These are phyloP conservation scores for Exophiala bonariae DNA, from an alignment of 2,329 filamentous ascomycete genomes.

Conservation along the genomic window DNA sequence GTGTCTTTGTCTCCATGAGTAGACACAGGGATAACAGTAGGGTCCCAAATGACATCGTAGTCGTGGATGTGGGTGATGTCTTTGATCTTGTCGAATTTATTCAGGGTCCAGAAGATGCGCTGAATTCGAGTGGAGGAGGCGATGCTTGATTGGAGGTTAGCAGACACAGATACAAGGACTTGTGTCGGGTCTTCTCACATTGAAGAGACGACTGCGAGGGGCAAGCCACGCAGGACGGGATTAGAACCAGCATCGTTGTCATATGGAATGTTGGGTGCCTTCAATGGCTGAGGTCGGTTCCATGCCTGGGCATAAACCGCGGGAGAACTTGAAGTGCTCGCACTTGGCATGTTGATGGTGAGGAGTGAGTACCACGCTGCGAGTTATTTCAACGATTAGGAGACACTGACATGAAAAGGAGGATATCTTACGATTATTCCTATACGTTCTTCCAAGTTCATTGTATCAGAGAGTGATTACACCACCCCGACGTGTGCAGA, in stretches of 20 bases:
- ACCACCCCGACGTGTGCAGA: no score
- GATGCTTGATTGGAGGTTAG: slow-evolving; percentile 43
- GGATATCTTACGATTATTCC: no score
- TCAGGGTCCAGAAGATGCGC: slow-evolving; percentile 68
- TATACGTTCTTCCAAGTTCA: no score
- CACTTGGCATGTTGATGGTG: slow-evolving; percentile 7
- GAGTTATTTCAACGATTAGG: no score
- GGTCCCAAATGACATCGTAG: slow-evolving; percentile 56
- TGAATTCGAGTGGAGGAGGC: slow-evolving; percentile 62
- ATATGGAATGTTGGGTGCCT: slow-evolving; percentile 46
- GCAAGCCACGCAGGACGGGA: slow-evolving; percentile 66
- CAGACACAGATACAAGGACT: background rate
- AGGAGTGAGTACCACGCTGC: no score
- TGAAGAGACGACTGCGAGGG: slow-evolving; percentile 62
- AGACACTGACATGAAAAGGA: no score
- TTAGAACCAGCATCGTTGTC: slow-evolving; percentile 59
- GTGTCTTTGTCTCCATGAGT: slow-evolving; percentile 14
- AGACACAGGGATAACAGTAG: slow-evolving; percentile 54
- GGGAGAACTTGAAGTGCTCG: background rate
- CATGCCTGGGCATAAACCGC: slow-evolving; percentile 31
- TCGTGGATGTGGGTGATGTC: slow-evolving; percentile 55
- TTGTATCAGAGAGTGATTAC: no score
- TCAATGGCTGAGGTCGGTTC: slow-evolving; percentile 39
- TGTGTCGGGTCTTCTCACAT: slow-evolving; percentile 50
- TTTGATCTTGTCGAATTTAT: slow-evolving; percentile 62